Evolutionary conservation across 108 stramenopile genomes (phyloP).

Genomic region (Nitzschia palea): DNA sequence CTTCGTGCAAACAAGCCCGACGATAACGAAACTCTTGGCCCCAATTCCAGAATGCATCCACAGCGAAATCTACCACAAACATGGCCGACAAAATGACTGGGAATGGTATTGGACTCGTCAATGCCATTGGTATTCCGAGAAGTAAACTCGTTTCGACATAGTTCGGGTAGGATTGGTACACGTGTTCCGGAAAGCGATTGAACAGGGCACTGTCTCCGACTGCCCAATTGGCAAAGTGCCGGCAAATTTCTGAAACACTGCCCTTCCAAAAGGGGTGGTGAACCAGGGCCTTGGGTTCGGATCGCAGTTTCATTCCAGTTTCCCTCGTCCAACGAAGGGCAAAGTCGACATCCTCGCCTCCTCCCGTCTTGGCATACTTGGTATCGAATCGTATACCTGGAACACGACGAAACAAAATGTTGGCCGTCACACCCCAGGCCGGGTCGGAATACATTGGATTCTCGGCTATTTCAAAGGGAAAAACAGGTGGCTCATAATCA

Average conservation of each 20-base stretch:
- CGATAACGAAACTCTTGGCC: constrained; percentile 20
- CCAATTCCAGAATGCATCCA: constrained; percentile 22
- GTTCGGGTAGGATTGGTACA: constrained; percentile 50
- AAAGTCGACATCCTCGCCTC: constrained; percentile 66
- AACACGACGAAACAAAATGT: constrained; percentile 46
- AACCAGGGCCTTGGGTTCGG: constrained; percentile 34
- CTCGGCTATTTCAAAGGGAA: constrained; percentile 53
- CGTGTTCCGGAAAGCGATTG: constrained; percentile 35
- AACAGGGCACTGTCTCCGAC: constrained; percentile 50
- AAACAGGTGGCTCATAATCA: constrained; percentile 59
- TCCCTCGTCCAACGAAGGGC: constrained; percentile 17
- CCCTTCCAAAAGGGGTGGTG: constrained; percentile 50
- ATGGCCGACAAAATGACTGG: background rate
- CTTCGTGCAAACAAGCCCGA: background rate
- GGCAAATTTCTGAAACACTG: constrained; percentile 10
- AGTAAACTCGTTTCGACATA: constrained; percentile 25
- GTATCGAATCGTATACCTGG: constrained; percentile 38
- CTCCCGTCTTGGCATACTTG: constrained; percentile 59
- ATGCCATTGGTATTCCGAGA: background rate
- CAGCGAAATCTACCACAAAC: constrained; percentile 10
- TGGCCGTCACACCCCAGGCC: constrained; percentile 71
- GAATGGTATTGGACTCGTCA: background rate
- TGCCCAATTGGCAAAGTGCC: constrained; percentile 54
- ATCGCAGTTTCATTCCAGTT: constrained; percentile 2
- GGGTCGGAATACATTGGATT: constrained; percentile 35